A percentile compares a stretch with the other conserved stretches of the same genome.
Conservation (phyloP, 202 grass and related monocot genomes). For the Hordeum pubiflorum region DNA sequence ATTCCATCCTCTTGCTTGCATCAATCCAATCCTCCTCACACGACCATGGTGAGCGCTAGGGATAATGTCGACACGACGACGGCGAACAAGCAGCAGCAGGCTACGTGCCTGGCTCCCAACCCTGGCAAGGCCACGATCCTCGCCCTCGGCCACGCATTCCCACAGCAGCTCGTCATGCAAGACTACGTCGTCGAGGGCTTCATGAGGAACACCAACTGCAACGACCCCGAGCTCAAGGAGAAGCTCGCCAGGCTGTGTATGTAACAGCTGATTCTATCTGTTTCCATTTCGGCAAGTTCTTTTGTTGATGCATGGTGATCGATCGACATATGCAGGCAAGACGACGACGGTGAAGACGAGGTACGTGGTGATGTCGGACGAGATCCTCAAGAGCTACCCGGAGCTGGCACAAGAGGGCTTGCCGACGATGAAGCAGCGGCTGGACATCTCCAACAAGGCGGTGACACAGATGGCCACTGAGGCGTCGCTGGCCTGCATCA, state of each 20-base stretch:
- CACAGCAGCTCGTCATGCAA: slow-evolving; percentile 80
- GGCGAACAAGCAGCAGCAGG: background rate
- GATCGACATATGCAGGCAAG: slow-evolving; percentile 40
- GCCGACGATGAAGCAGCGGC: slow-evolving; percentile 67
- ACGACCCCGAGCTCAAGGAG: slow-evolving; percentile 70
- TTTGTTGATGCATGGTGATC: no score
- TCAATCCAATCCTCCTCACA: background rate
- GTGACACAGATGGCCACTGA: slow-evolving; percentile 78
- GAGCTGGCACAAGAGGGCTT: slow-evolving; percentile 59
- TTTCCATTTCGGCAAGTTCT: background rate
- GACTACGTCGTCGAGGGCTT: slow-evolving; percentile 81
- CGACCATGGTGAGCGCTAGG: slow-evolving; percentile 25
- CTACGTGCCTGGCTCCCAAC: slow-evolving; percentile 1
- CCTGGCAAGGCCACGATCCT: slow-evolving; percentile 64
- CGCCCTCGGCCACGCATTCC: slow-evolving; percentile 79
- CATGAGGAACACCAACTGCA: slow-evolving; percentile 83
- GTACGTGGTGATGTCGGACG: slow-evolving; percentile 85
- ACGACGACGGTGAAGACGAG: slow-evolving; percentile 78
- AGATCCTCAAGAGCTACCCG: slow-evolving; percentile 63
- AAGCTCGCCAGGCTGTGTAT: slow-evolving; percentile 72
- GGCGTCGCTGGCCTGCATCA: slow-evolving; percentile 44
- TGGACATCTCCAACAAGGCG: slow-evolving; percentile 83
- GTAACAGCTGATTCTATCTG: background rate
- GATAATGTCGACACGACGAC: background rate
- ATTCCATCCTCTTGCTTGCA: background rate